phyloP scores from a whole-genome alignment of 2,329 filamentous ascomycete genomes.

The Alternaria incomplexa region DNA sequence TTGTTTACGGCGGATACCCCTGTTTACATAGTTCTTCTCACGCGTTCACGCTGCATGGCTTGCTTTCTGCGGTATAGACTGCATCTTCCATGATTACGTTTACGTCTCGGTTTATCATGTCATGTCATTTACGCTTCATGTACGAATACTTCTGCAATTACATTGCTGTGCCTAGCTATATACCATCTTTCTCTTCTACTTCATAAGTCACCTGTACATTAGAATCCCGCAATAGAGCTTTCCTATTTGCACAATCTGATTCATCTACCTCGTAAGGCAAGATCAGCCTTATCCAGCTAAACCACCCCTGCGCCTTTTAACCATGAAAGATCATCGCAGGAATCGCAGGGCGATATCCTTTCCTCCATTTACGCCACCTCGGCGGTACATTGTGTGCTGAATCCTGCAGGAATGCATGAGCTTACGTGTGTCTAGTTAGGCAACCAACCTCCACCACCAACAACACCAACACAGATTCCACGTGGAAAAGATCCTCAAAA shows the following conservation, averaged over 20 bases:
- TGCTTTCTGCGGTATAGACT: neutral
- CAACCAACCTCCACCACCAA: neutral
- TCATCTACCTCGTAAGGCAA: neutral
- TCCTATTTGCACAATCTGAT: too few relatives aligned
- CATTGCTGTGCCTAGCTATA: neutral
- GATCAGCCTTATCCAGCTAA: neutral
- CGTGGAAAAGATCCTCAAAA: neutral
- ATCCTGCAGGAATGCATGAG: slow-evolving; percentile 1
- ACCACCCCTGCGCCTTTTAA: neutral
- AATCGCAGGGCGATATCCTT: neutral
- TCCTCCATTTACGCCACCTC: neutral
- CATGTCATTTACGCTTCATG: neutral
- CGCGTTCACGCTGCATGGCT: neutral
- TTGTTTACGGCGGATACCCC: slow-evolving; percentile 4
- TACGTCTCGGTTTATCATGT: neutral
- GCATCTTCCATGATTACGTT: neutral
- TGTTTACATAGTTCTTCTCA: neutral
- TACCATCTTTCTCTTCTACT: neutral
- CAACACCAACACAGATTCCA: neutral
- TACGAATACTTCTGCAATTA: neutral
- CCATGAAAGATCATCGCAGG: neutral
- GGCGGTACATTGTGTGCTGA: neutral
- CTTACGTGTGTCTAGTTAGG: neutral
- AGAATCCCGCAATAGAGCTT: neutral
- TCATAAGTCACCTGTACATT: neutral